phyloP scores from a whole-genome alignment of 495 filamentous ascomycete genomes.

The Hyaloscypha variabilis region DNA sequence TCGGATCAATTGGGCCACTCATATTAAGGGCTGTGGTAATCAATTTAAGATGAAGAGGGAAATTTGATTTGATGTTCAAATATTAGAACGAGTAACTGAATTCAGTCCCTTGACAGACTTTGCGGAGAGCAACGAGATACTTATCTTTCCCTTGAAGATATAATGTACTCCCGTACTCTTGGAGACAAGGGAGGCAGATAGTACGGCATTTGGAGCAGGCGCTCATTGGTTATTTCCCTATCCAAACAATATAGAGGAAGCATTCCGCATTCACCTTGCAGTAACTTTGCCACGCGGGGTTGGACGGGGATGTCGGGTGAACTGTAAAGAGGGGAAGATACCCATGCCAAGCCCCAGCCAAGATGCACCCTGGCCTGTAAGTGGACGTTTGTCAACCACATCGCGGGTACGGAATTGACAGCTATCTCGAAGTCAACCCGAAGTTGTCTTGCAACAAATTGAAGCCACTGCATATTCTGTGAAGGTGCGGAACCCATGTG shows the following conservation, averaged over 20 bases:
- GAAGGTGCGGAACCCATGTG: neutral
- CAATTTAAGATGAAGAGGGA: neutral
- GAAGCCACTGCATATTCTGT: neutral
- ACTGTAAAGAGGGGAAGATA: no score
- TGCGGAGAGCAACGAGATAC: neutral
- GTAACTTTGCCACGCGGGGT: neutral
- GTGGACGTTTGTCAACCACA: neutral
- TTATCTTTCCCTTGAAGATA: neutral
- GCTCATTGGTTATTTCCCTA: neutral
- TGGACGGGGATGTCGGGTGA: neutral
- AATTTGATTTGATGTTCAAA: neutral
- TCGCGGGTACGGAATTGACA: neutral
- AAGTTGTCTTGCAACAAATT: neutral
- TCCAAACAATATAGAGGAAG: neutral
- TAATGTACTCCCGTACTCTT: neutral
- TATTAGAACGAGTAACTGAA: neutral
- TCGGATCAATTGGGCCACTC: slow-evolving; percentile 1
- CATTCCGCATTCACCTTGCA: neutral
- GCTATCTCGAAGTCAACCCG: neutral
- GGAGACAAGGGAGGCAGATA: neutral
- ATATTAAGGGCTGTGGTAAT: neutral
- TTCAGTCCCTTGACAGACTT: neutral
- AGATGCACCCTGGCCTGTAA: neutral
- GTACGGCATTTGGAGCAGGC: neutral
- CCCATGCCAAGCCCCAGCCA: neutral